Percentiles rank a stretch among this genome's conserved stretches.
These are phyloP conservation scores for Thelonectria discophora DNA, from an alignment of 2,329 filamentous ascomycete genomes.

Conservation along the genomic window DNA sequence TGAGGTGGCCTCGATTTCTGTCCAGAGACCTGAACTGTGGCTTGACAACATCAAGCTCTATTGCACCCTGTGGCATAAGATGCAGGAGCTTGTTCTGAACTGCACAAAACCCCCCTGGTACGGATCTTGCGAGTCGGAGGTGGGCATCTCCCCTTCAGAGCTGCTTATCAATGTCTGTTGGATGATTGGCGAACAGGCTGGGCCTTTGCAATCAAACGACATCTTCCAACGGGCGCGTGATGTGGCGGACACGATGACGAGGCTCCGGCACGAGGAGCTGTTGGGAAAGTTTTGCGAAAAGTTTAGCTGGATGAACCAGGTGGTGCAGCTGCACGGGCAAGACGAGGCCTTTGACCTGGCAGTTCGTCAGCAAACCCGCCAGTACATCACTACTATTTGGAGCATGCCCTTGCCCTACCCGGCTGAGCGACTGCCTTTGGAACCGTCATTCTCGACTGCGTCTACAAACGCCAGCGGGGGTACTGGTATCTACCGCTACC, in stretches of 20 bases:
- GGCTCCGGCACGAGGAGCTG: conserved; percentile 25
- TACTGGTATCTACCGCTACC: not conserved
- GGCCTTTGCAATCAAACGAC: not conserved
- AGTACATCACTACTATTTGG: conserved; percentile 30
- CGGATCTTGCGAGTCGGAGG: conserved; percentile 32
- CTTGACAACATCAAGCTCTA: conserved; percentile 37
- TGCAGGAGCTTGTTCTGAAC: conserved; percentile 28
- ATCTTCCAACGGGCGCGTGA: conserved; percentile 28
- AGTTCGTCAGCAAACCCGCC: conserved; percentile 31
- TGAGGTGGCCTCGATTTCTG: conserved; percentile 26
- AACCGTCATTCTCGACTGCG: not conserved
- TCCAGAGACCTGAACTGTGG: conserved; percentile 28
- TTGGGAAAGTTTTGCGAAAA: conserved; percentile 33
- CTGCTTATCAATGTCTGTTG: conserved; percentile 39
- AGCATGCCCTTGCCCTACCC: conserved; percentile 30
- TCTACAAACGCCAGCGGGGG: not conserved
- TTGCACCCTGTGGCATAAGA: conserved; percentile 38
- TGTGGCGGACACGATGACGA: conserved; percentile 20
- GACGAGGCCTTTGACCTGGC: conserved; percentile 34
- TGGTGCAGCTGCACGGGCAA: conserved; percentile 24
- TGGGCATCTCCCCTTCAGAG: conserved; percentile 39
- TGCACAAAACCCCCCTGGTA: conserved; percentile 34
- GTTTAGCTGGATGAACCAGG: conserved; percentile 40
- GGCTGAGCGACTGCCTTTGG: conserved; percentile 8
- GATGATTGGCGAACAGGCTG: conserved; percentile 35